Evolutionary conservation across 1,284 basidiomycete genomes (phyloP), one percentile per base, ranked within the genome.

Genomic region (Grifola frondosa): DNA sequence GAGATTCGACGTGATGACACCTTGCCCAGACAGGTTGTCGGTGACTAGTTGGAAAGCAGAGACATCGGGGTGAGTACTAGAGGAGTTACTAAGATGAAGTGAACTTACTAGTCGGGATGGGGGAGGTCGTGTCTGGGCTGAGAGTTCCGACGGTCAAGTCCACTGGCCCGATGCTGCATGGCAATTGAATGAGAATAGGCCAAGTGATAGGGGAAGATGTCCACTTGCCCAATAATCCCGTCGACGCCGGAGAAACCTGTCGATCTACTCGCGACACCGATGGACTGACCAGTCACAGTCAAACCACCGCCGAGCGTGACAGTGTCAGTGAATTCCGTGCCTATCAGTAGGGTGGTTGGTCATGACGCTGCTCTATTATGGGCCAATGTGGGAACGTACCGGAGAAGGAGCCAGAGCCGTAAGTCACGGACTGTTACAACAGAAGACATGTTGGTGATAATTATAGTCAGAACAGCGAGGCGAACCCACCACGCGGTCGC

Each of bases 391-490:
- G 20, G 2, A 30, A 19, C 41, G 52, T 45, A 66, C 75, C 75
- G 28, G 67, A 70, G 65, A 80, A 78, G 6, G 63, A 69, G 20
- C 77, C 78, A 24, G 73, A 74, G 30, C 76, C 77, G 52, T 80
- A 84, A 10, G 60, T 57, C 21, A 79, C 76, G 16, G 67, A 59
- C 77, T 81, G 47, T 6, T 16, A 29, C 8, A 28, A n/a, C 26
- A 13, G 23, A 37, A 24, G 26, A 11, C 22, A 29, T 26, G 23
- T 21, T 13, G 25, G 7, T 20, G 19, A 24, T 30, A 34, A 36
- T 44, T 24, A 36, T n/a, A n/a, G n/a, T n/a, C 17, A 33, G 16
- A 31, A 15, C 4, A 12, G 13, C 7, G 4, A 29, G n/a, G 30
- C 12, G 10, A 17, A 63, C 73, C 40, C 65, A 82, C 80, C 32